phyloP scores from a whole-genome alignment of 2,329 filamentous ascomycete species.

The Pseudocercospora musae region DNA sequence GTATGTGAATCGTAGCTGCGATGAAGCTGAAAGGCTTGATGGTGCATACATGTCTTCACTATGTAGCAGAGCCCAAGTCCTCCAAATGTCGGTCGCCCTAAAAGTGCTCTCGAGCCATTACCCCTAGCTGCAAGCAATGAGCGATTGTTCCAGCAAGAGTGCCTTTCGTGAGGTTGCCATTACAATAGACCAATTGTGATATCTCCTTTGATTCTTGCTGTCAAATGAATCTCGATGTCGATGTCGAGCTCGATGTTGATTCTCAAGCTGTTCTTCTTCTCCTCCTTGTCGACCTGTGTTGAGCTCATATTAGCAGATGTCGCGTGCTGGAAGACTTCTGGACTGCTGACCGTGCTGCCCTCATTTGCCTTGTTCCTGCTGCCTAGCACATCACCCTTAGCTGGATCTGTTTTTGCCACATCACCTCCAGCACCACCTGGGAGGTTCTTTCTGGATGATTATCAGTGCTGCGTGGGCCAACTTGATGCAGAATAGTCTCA shows the following conservation, averaged over 20 bases:
- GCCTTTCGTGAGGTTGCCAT: not conserved
- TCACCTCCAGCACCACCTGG: not conserved
- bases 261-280: slow-evolving; percentile 28
- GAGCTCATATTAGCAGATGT: not conserved
- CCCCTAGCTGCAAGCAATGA: not conserved
- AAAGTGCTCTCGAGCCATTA: not conserved
- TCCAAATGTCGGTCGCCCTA: too few species aligned
- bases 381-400: slow-evolving; percentile 4
- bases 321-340: not conserved
- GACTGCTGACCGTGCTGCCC: slow-evolving; percentile 3
- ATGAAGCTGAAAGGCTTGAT: not conserved
- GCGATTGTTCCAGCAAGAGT: not conserved
- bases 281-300: slow-evolving; percentile 8
- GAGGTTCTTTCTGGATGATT: not conserved
- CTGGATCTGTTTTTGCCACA: slow-evolving; percentile 7
- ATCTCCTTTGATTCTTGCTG: slow-evolving; percentile 30
- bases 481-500: not conserved
- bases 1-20: not conserved
- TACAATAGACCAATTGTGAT: slow-evolving; percentile 32
- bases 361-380: not conserved
- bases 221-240: slow-evolving; percentile 32
- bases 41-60: not conserved
- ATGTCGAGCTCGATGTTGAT: slow-evolving; percentile 31
- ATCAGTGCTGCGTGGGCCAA: not conserved
- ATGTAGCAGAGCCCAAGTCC: not conserved